Evolutionary conservation across 2,329 filamentous ascomycete genomes (phyloP), one percentile per base, ranked within the genome.

Genomic region (Colletotrichum sp.): DNA sequence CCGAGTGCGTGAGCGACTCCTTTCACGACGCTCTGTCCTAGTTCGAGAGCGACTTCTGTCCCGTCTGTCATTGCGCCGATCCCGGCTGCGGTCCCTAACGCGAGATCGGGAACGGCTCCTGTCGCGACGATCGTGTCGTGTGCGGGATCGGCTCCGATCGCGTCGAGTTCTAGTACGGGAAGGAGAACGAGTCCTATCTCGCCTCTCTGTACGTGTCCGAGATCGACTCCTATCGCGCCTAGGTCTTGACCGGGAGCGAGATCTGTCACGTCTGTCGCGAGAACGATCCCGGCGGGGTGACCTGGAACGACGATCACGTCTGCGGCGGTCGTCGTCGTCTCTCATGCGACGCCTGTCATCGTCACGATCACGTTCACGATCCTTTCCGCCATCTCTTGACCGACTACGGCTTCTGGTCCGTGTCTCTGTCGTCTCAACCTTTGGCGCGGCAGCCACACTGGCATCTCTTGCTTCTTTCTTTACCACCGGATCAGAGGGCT

Each of bases 171-270:
- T 68, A 5, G 64, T 49, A 9, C 70, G 74, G 8, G 62, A 66
- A 9, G 84, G 83, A n/a, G 88, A 88, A 18, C 85, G 85, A 28
- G 81, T 85, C 79, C 85, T 85, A 18, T 87, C 86, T 62, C 84
- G 83, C 71, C 83, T 82, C 13, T 82, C 74, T 67, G 80, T 81
- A 6, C 70, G 70, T 7, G 60, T 32, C 21, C 74, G 63, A 32
- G 85, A 83, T 67, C 83, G 84, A 72, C 84, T 86, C 71, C 82
- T 80, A 9, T 85, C 84, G n/a, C 84, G 83, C 72, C 83, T 81
- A 15, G 83, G 80, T 30, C 64, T 60, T 15, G 74, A 74, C 6
- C 74, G 65, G 6, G 74, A 76, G 7, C 74, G 59, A 26, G 88
- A 88, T 69, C 83, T 82, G 13, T 83, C 74, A 6, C 78, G 68